phyloP scores from a whole-genome alignment of 371 early-diverging fungal species.

The Mortierella sp. region DNA sequence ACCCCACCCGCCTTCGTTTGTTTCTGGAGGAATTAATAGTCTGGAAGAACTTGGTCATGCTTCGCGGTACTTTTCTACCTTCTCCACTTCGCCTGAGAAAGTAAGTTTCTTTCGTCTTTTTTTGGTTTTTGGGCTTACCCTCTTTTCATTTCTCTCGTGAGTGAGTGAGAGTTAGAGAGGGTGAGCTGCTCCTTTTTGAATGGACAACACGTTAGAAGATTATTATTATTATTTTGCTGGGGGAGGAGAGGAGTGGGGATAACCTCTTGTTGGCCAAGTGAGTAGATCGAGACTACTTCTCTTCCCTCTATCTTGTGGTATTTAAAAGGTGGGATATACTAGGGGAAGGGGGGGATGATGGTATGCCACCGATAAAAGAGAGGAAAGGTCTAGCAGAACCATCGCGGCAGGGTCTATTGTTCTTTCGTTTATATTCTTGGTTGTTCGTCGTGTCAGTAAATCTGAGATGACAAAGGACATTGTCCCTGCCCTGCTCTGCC shows the following conservation, averaged over 20 bases:
- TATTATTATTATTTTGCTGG: neutral
- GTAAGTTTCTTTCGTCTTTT: conserved; percentile 24
- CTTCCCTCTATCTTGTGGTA: neutral
- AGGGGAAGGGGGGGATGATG: neutral
- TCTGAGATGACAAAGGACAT: neutral
- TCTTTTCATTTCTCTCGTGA: neutral
- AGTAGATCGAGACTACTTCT: neutral
- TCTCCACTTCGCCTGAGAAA: conserved; percentile 39
- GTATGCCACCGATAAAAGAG: neutral
- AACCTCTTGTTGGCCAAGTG: neutral
- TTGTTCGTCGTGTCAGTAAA: neutral
- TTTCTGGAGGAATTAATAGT: neutral
- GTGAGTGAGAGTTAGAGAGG: too few relatives aligned
- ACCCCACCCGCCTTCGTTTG: conserved; percentile 17
- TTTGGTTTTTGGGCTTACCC: neutral
- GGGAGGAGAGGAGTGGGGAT: neutral
- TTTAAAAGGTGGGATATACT: neutral
- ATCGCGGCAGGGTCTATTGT: neutral
- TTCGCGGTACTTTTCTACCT: conserved; percentile 27
- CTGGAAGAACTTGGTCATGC: conserved; percentile 18
- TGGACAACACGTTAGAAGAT: neutral
- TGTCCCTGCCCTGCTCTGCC: neutral
- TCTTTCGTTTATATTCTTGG: neutral
- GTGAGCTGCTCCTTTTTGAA: neutral
- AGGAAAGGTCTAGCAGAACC: neutral